Evolutionary conservation across 2,329 filamentous ascomycete species (phyloP).

Genomic region (Sclerotinia nivalis): DNA sequence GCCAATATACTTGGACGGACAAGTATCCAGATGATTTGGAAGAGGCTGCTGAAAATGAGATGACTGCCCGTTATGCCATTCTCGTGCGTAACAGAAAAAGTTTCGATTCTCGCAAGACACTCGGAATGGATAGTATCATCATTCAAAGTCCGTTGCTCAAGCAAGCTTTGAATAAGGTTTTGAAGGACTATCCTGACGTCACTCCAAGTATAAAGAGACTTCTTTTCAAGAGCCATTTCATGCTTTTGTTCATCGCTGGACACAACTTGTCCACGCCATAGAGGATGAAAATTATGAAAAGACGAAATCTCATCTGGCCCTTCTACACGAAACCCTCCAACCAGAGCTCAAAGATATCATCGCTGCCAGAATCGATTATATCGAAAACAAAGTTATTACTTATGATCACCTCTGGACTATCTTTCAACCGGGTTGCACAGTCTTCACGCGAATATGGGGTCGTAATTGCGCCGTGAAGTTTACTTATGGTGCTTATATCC

Average conservation of each 20-base stretch:
- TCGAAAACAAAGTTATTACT: constrained; percentile 54
- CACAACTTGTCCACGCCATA: constrained; percentile 47
- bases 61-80: constrained; percentile 50
- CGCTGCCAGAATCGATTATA: constrained; percentile 52
- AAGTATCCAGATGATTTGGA: constrained; percentile 55
- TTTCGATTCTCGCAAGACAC: constrained; percentile 58
- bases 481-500: constrained; percentile 36
- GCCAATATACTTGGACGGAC: constrained; percentile 56
- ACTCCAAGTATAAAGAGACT: constrained; percentile 60
- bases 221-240: constrained; percentile 61
- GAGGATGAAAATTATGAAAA: constrained; percentile 46
- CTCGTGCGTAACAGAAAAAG: constrained; percentile 59
- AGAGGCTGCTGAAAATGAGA: constrained; percentile 53
- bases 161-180: constrained; percentile 50
- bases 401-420: constrained; percentile 57
- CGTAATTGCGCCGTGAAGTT: constrained; percentile 47
- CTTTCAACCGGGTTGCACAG: constrained; percentile 49
- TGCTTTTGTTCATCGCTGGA: constrained; percentile 67
- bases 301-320: constrained; percentile 49
- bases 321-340: constrained; percentile 51
- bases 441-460: constrained; percentile 46
- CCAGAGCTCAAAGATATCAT: constrained; percentile 54
- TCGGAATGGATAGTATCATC: constrained; percentile 53
- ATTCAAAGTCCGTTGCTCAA: constrained; percentile 64
- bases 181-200: constrained; percentile 43